These are phyloP conservation scores for Vitellaria paradoxa DNA, from an alignment of 179 eudicot species.

Conservation along the genomic window DNA sequence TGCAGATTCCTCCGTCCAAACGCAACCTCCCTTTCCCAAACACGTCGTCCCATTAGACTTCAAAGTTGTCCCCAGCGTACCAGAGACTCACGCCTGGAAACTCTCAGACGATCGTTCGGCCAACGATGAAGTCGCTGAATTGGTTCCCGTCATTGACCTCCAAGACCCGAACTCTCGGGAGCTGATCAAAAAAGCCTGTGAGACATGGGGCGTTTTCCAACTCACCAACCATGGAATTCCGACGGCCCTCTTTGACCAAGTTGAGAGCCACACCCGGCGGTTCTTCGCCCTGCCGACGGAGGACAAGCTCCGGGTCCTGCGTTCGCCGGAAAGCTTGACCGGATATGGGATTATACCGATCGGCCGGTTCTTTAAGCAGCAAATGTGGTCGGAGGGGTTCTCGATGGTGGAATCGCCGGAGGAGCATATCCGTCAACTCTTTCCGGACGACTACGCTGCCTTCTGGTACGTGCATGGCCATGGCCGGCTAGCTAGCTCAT, in stretches of 20 bases:
- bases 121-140: background rate
- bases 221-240: constrained; percentile 48
- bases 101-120: background rate
- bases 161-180: constrained; percentile 28
- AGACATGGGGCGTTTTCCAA: constrained; percentile 57
- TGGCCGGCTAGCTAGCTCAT: no score
- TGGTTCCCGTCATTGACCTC: constrained; percentile 41
- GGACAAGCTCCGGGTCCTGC: constrained; percentile 46
- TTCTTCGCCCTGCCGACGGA: constrained; percentile 36
- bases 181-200: constrained; percentile 42
- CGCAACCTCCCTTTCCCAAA: background rate
- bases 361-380: constrained; percentile 48
- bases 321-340: constrained; percentile 27
- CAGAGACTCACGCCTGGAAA: constrained; percentile 17
- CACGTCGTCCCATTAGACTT: constrained; percentile 4
- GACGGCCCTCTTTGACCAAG: background rate
- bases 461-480: constrained; percentile 35
- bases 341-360: constrained; percentile 61
- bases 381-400: constrained; percentile 67
- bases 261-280: background rate
- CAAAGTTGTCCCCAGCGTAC: background rate
- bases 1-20: background rate
- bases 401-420: constrained; percentile 49
- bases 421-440: constrained; percentile 50
- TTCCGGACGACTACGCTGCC: constrained; percentile 37